A percentile compares a stretch with the other conserved stretches of the same genome.
These are phyloP conservation scores for Umbilicaria muhlenbergii DNA, from an alignment of 495 filamentous ascomycete species.

Conservation along the genomic window DNA sequence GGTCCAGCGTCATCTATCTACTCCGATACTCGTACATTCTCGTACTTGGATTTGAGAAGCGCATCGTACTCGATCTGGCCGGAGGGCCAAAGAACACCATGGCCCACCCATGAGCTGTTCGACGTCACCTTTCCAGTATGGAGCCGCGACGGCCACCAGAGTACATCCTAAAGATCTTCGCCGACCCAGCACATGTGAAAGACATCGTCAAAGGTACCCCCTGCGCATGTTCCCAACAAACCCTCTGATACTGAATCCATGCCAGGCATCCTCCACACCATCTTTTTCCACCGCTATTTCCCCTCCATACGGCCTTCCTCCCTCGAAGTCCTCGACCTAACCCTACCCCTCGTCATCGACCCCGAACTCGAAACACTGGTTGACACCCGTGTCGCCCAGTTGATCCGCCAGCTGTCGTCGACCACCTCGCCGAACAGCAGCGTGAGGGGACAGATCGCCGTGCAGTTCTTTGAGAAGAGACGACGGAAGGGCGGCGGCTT, in stretches of 20 bases:
- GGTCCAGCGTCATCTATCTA: too few relatives aligned
- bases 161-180: constrained; percentile 73
- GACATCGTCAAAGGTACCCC: constrained; percentile 81
- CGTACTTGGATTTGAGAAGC: constrained; percentile 5
- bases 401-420: constrained; percentile 47
- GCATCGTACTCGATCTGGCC: constrained; percentile 9
- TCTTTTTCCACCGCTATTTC: constrained; percentile 99
- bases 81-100: constrained; percentile 8
- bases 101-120: not conserved
- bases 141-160: constrained; percentile 54
- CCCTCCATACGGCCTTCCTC: constrained; percentile 68
- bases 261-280: constrained; percentile 81
- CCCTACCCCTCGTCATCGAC: constrained; percentile 78
- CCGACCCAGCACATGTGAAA: constrained; percentile 64
- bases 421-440: constrained; percentile 32
- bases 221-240: constrained; percentile 1
- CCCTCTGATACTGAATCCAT: constrained; percentile 1
- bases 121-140: constrained; percentile 18
- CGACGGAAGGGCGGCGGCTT: constrained; percentile 45
- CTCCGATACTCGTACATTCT: too few relatives aligned
- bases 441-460: constrained; percentile 64
- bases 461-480: constrained; percentile 92
- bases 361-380: constrained; percentile 83
- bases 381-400: constrained; percentile 62
- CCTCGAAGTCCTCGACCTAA: constrained; percentile 82